A percentile compares a stretch with the other conserved stretches of the same genome.
phyloP scores from a whole-genome alignment of 2,329 filamentous ascomycete species.

The Aschersonia sp. region DNA sequence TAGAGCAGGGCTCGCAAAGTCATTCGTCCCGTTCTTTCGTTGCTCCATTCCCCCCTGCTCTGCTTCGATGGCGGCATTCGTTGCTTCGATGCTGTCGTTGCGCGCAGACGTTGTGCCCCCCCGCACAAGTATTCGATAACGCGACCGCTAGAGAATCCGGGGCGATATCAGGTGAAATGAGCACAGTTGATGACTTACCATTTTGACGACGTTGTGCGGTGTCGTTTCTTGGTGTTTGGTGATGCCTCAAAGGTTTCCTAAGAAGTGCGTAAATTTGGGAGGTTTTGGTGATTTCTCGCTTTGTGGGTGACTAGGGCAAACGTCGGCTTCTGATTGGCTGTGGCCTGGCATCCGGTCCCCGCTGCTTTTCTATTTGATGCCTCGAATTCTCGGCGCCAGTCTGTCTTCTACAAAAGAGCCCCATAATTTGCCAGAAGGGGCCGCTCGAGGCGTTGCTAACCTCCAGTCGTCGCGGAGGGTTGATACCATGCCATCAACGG shows the following conservation, averaged over 20 bases:
- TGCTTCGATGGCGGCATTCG: no score
- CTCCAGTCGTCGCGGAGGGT: no score
- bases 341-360: conserved; percentile 8
- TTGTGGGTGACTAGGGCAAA: conserved; percentile 29
- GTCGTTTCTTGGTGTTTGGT: conserved; percentile 27
- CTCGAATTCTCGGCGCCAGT: conserved; percentile 2
- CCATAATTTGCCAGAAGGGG: background rate
- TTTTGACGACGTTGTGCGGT: conserved; percentile 32
- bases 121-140: no score
- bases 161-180: no score
- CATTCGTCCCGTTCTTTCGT: no score
- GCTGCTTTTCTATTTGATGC: background rate
- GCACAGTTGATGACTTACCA: conserved; percentile 21
- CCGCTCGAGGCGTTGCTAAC: no score
- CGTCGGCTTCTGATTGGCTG: conserved; percentile 16
- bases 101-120: no score
- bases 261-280: conserved; percentile 21
- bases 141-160: no score
- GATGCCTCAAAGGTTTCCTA: conserved; percentile 20
- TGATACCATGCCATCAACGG: no score
- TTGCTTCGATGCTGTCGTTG: no score
- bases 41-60: no score
- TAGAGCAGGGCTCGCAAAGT: no score
- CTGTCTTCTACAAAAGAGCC: background rate
- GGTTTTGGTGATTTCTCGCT: conserved; percentile 28